Conservation (phyloP, 2,329 filamentous ascomycete species). For the Fusarium falciforme region DNA sequence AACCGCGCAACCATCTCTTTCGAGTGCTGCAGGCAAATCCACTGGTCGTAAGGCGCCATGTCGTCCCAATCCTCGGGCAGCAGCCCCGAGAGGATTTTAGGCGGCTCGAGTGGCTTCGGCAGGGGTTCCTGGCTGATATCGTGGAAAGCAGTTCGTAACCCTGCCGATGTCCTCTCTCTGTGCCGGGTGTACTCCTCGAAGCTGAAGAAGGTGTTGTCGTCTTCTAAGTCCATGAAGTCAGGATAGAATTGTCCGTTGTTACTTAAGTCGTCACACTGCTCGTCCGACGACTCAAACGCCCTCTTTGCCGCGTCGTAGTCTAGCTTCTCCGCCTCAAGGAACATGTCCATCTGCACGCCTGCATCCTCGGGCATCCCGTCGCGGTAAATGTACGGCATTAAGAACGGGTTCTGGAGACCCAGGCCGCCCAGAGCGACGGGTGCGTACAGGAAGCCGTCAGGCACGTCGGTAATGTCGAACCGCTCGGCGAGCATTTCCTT, state of each 20-base stretch:
- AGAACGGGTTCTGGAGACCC: background rate
- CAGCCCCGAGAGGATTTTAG: background rate
- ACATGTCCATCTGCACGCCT: background rate
- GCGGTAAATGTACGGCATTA: background rate
- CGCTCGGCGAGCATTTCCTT: background rate
- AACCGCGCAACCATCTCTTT: background rate
- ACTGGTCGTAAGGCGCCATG: background rate
- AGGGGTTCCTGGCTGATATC: background rate
- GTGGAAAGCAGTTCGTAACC: background rate
- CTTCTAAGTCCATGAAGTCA: background rate
- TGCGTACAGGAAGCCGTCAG: background rate
- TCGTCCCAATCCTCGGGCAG: background rate
- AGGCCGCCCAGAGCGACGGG: background rate
- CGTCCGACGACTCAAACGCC: background rate
- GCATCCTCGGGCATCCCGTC: background rate
- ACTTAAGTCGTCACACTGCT: background rate
- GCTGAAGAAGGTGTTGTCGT: background rate
- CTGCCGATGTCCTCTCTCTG: background rate
- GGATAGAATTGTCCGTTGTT: background rate
- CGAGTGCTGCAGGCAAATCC: background rate
- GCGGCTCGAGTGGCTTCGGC: background rate
- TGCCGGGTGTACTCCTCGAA: background rate
- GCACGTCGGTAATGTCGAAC: background rate
- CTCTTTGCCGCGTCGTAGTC: background rate
- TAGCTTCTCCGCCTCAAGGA: background rate